Evolutionary conservation across 352 stramenopile species (phyloP).

Genomic region (Phytophthora europaea): DNA sequence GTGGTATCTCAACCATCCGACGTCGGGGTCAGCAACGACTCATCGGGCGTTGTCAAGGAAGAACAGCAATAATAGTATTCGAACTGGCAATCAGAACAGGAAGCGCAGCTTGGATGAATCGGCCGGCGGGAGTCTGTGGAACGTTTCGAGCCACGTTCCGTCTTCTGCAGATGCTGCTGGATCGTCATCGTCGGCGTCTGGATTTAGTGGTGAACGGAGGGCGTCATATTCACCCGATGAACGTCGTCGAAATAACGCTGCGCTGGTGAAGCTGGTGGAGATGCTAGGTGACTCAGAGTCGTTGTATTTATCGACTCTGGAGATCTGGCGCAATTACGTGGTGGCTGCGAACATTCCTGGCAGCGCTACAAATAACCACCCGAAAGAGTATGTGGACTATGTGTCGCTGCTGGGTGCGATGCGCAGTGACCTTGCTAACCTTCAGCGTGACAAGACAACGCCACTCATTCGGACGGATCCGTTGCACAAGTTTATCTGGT

Average conservation of each 20-base stretch:
- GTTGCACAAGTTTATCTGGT: constrained; percentile 92
- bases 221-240: constrained; percentile 65
- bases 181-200: constrained; percentile 32
- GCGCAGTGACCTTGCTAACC: constrained; percentile 80
- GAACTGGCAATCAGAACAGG: constrained; percentile 25
- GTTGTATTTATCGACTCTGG: constrained; percentile 81
- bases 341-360: constrained; percentile 78
- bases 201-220: constrained; percentile 40
- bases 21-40: constrained; percentile 11
- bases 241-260: constrained; percentile 71
- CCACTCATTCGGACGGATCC: constrained; percentile 75
- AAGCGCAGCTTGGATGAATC: constrained; percentile 48
- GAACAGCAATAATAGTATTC: constrained; percentile 37
- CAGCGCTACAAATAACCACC: constrained; percentile 52
- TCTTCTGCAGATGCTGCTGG: constrained; percentile 40
- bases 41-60: constrained; percentile 33
- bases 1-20: constrained; percentile 74
- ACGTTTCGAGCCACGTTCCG: constrained; percentile 78
- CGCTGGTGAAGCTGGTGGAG: constrained; percentile 71
- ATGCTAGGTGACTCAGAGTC: constrained; percentile 88
- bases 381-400: constrained; percentile 89
- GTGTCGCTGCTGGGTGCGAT: constrained; percentile 85
- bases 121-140: constrained; percentile 59
- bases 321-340: constrained; percentile 85
- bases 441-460: constrained; percentile 86